A percentile compares a stretch with the other conserved stretches of the same genome.
Conservation (phyloP, 768 basidiomycete species). For the Gymnopilus junonius region DNA sequence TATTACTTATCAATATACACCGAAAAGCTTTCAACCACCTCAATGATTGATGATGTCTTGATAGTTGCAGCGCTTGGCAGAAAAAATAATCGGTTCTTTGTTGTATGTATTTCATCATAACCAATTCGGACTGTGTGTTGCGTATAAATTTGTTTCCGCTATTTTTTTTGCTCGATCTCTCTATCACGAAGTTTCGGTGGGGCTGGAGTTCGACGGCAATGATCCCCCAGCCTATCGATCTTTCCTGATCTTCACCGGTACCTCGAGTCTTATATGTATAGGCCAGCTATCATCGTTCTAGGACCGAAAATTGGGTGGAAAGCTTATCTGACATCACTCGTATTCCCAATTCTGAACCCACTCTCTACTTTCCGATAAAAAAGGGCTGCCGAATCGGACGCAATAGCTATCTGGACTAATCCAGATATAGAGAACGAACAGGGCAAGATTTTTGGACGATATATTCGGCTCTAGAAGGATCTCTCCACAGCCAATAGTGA, state of each 20-base stretch:
- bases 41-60: constrained; percentile 20
- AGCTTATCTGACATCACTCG: constrained; percentile 19
- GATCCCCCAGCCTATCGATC: background rate
- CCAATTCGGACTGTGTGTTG: constrained; percentile 10
- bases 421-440: constrained; percentile 7
- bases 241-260: background rate
- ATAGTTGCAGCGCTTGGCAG: constrained; percentile 1
- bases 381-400: constrained; percentile 6
- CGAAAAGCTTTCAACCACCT: constrained; percentile 51
- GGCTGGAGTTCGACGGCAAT: background rate
- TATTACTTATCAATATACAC: constrained; percentile 8
- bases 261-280: background rate
- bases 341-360: background rate
- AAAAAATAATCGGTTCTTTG: constrained; percentile 2
- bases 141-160: constrained; percentile 8
- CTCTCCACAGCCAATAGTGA: background rate
- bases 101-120: constrained; percentile 13
- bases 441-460: background rate
- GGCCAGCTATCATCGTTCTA: background rate
- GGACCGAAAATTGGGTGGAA: constrained; percentile 7
- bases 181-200: constrained; percentile 5
- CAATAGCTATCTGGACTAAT: constrained; percentile 4
- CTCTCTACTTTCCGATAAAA: constrained; percentile 5
- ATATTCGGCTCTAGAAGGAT: background rate
- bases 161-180: background rate